A percentile compares a stretch with the other conserved stretches of the same genome.
Evolutionary conservation across 345 rosid genomes (phyloP).

Genomic region (Camelina laxa): DNA sequence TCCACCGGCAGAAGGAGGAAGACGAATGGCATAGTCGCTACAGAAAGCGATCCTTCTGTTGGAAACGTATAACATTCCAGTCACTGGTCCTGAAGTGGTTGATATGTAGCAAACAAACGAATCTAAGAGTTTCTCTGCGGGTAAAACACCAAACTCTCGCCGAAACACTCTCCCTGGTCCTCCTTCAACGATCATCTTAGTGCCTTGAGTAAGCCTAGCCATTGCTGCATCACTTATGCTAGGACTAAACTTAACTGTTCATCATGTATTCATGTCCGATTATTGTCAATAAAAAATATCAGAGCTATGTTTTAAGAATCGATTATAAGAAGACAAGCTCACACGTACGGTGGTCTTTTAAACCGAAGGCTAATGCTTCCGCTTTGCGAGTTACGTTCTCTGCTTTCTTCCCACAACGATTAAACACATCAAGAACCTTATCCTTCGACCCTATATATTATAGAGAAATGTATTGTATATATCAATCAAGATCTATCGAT

Average conservation of each 20-base stretch:
- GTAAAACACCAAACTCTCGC: conserved; percentile 56
- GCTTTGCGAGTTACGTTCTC: conserved; percentile 67
- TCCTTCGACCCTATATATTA: conserved; percentile 54
- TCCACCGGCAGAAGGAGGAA: conserved; percentile 47
- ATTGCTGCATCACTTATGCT: conserved; percentile 77
- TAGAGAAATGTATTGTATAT: not conserved
- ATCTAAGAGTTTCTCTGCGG: conserved; percentile 69
- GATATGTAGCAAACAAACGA: conserved; percentile 80
- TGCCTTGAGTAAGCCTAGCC: conserved; percentile 82
- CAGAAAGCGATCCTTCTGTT: conserved; percentile 63
- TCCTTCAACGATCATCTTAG: conserved; percentile 76
- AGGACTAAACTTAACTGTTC: conserved; percentile 68
- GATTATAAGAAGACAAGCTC: not conserved
- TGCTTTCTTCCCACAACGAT: conserved; percentile 62
- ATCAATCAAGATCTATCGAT: conserved; percentile 1
- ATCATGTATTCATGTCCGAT: conserved; percentile 13
- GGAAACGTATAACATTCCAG: conserved; percentile 76
- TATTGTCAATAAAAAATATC: not conserved
- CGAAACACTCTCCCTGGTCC: conserved; percentile 74
- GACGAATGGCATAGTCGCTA: conserved; percentile 66
- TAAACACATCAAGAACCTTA: conserved; percentile 54
- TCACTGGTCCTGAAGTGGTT: conserved; percentile 72
- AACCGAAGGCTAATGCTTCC: conserved; percentile 56
- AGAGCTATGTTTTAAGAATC: not conserved
- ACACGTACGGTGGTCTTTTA: conserved; percentile 68